Base-by-base conservation (phyloP, 495 filamentous ascomycete genomes). In the Glonium stellatum region DNA sequence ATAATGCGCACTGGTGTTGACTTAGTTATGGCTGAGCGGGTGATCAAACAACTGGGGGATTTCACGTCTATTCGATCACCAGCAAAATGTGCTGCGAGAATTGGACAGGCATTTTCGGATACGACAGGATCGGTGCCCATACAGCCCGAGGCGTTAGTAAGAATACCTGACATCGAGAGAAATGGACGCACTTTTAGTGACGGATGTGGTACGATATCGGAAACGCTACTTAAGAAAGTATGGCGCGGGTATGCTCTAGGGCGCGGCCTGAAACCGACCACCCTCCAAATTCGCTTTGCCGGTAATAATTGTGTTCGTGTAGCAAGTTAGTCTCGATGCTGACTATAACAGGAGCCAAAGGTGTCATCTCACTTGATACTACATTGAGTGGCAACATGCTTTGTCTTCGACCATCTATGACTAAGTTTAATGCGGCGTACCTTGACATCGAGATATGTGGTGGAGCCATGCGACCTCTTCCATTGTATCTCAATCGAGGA, bases 91-190 rank as follows among this genome's bases (percentile, higher is more conserved):
- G 90, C 90, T 0, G 89, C 90, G 0, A 76, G 89, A 34, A 91
- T 93, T 37, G 90, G 90, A 0, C 90, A 93, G 65, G 84, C 87
- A 0, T 93, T 93, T 54, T 87, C 88, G 0, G 87, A 93, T 58
- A 93, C 90, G 0, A 78, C 73, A 0, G 73, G 71, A 35, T 73
- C 84, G 0, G 74, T 81, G 25, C 63, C 78, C 0, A 64, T 88
- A 1, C 63, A 73, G 3, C 60, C 76, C 5, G 37, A 73, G 18
- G 70, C 73, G 0, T 23, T 57, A 11, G 12, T 72, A 6, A 39
- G 53, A 4, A 23, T 22, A 10, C 46, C 34, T n/a, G 50, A 63
- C 34, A 58, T 73, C 4, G 61, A 66, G 52, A 41, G 65, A 19
- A 68, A 69, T 47, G 72, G 56, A 8, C 74, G 86, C n/a, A 77